Evolutionary conservation across 352 stramenopile genomes (phyloP).

Genomic region (Globisporangium viniferum): DNA sequence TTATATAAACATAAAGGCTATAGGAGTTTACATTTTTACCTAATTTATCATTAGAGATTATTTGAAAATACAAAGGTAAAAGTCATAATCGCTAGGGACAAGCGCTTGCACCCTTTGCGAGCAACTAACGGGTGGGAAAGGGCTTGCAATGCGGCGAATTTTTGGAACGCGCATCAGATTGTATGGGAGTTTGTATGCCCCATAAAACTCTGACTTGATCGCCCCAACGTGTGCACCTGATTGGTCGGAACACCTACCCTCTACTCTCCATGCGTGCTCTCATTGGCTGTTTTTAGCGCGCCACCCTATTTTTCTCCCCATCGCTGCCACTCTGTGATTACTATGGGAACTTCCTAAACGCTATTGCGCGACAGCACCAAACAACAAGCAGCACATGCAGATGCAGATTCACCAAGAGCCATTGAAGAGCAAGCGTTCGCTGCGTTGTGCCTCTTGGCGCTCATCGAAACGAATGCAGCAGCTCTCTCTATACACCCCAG

Average conservation of each 20-base stretch:
- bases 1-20: too few relatives aligned
- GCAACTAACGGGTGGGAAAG: background rate
- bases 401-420: background rate
- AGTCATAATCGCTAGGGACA: background rate
- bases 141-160: constrained; percentile 2
- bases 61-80: background rate
- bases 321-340: background rate
- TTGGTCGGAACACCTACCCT: constrained; percentile 7
- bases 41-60: background rate
- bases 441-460: background rate
- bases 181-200: constrained; percentile 6
- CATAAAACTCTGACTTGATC: constrained; percentile 4
- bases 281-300: constrained; percentile 3
- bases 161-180: background rate
- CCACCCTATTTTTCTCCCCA: background rate
- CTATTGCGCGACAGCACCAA: background rate
- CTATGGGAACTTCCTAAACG: background rate
- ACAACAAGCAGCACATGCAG: background rate
- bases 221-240: background rate
- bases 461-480: background rate
- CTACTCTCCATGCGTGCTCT: background rate
- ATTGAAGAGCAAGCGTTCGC: background rate
- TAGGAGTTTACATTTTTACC: too few relatives aligned
- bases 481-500: background rate
- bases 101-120: background rate